Evolutionary conservation across 73 alveolate species (phyloP), one percentile per base, ranked within the genome.

Genomic region (Uronychia setigera): DNA sequence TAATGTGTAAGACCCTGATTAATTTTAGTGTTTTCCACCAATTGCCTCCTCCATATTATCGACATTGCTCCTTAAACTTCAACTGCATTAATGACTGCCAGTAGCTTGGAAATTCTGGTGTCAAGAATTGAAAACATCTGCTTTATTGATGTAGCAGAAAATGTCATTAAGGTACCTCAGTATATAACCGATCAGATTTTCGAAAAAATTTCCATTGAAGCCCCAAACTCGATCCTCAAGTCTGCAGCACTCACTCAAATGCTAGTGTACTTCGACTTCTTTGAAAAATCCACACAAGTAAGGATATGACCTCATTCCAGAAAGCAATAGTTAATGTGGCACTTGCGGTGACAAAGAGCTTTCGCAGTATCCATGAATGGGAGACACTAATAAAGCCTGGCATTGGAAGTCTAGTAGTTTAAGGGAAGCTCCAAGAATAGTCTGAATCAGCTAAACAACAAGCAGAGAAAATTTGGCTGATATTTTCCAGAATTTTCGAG

Each of bases 141-240:
- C 60, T 85, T 78, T 81, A 86, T 90, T 77, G 96, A 90, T 84
- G 32, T 90, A 59, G 86, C 88, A 31, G 96, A 90, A 59, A 86
- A 87, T 11, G 87, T 86, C 59, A 90, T 90, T 25, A 86, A 87
- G 74, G 80, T 88, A 30, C n/a, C n/a, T n/a, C n/a, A 46, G 67
- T 46, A 11, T 19, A 11, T 19, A 5, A 5, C 19, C 5, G 19
- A 5, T 46, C 67, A 46, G 67, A 46, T 46, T 19, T 58, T 86
- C 31, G 96, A 90, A 78, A 90, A 88, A 74, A 82, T 90, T 0
- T 31, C 96, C 0, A n/a, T 60, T 1, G 96, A 90, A 32, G 77
- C 87, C 82, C 86, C 96, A 33, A 60, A 77, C 13, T 85, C 87
- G 1, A 35, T 90, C 33, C 88, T 90, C 74, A 67, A 74, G 59